Evolutionary conservation across 108 stramenopile genomes (phyloP).

Genomic region (Nitzschia putrida): DNA sequence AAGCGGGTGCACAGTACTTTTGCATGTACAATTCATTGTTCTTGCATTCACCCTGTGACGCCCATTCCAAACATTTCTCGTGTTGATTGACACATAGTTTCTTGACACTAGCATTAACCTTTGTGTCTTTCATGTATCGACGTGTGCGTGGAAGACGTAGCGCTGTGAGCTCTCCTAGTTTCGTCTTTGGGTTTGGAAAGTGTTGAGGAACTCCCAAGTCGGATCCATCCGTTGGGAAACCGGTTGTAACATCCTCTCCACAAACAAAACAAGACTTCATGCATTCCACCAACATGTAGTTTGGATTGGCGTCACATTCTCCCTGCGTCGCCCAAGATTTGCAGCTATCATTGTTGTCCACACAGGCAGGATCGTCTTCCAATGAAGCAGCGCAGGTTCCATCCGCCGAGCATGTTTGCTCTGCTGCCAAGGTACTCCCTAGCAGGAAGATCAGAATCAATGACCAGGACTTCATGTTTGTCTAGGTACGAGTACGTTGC

Average conservation of each 20-base stretch:
- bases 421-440: not conserved
- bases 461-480: too few relatives aligned
- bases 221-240: conserved; percentile 8
- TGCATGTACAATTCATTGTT: conserved; percentile 53
- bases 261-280: conserved; percentile 48
- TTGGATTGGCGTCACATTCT: conserved; percentile 71
- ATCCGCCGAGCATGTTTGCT: conserved; percentile 4
- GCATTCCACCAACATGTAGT: conserved; percentile 59
- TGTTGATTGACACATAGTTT: conserved; percentile 14
- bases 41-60: conserved; percentile 43
- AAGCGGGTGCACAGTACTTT: conserved; percentile 70
- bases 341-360: conserved; percentile 50
- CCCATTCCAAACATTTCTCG: conserved; percentile 48
- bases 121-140: conserved; percentile 8
- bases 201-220: conserved; percentile 16
- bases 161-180: not conserved
- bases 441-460: too few relatives aligned
- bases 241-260: conserved; percentile 4
- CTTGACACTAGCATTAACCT: not conserved
- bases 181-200: conserved; percentile 1
- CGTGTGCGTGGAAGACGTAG: not conserved
- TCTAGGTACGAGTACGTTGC: too few relatives aligned
- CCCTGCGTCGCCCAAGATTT: conserved; percentile 59
- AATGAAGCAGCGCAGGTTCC: not conserved
- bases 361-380: not conserved